Evolutionary conservation across 2,329 filamentous ascomycete genomes (phyloP).

Genomic region (Fusarium liriodendri): DNA sequence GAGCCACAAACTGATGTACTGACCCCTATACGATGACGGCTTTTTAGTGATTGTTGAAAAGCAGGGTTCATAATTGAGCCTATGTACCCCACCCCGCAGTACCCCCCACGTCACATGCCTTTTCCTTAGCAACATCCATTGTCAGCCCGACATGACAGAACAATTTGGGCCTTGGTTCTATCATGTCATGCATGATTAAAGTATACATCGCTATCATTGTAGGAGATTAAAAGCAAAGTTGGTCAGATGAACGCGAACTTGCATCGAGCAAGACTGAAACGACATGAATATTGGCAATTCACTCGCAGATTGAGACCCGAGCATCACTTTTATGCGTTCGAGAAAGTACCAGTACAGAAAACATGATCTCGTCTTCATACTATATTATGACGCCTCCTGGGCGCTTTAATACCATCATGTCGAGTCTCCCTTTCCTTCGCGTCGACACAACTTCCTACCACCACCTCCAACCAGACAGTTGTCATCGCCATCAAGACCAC

Average conservation of each 20-base stretch:
- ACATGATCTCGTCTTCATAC: not conserved
- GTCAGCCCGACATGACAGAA: not conserved
- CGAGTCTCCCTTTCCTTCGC: not conserved
- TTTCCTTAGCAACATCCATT: not conserved
- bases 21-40: conserved; percentile 40
- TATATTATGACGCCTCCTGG: not conserved
- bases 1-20: conserved; percentile 39
- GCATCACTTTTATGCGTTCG: not conserved
- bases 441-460: not conserved
- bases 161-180: not conserved
- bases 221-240: not conserved
- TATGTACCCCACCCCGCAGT: not conserved
- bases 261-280: not conserved
- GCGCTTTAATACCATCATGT: not conserved
- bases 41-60: not conserved
- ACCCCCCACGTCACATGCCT: not conserved
- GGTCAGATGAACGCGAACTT: not conserved
- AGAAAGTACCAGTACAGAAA: not conserved
- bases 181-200: not conserved
- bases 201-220: not conserved
- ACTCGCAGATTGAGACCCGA: not conserved
- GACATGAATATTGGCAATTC: not conserved
- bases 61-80: fast-evolving
- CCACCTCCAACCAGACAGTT: not conserved
- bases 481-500: not conserved